Evolutionary conservation across 1,139 yeast species (phyloP), one percentile per base, ranked within the genome.

Genomic region (Nadsonia starkeyi-henricii): DNA sequence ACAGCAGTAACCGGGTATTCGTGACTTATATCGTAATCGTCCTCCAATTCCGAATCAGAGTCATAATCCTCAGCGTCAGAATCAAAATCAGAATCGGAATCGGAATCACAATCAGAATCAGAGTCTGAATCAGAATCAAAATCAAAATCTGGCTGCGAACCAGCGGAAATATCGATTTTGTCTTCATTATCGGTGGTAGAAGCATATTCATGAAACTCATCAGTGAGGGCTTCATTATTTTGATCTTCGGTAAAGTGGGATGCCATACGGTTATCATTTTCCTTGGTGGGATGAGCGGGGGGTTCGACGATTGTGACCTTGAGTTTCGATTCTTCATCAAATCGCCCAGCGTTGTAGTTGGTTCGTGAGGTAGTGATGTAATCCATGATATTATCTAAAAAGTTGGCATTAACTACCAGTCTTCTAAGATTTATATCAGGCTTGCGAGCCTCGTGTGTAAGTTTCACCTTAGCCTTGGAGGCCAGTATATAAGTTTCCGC

Each of bases 261-360:
- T 66, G 91, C 86, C 69, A 89, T 75, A 60, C 85, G 81, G 75
- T 89, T 89, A 67, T 91, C 78, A 61, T 91, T 84, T 58, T 77
- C 75, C 65, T 85, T 83, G 59, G 77, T 77, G 62, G 98, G 98
- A 23, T 23, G 9, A 23, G 28, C 28, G 28, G 28, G 28, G 9
- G 28, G 28, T 23, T 23, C 28, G 28, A 23, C 28, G 28, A 9
- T 23, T 23, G 9, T 9, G 28, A 9, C 9, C 9, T 23, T 23
- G 28, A 9, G 28, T 23, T 23, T 23, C 9, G 28, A 9, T 23
- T 23, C 28, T 5, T 23, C 28, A 23, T 5, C 28, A 9, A 23
- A 23, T 23, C 28, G 28, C 5, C 5, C 28, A 23, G 28, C 9
- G 28, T 23, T 23, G 28, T 23, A 23, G 28, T 23, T 37, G 23